These are phyloP conservation scores for Talaromyces amestolkiae DNA, from an alignment of 2,329 filamentous ascomycete genomes.

Conservation along the genomic window DNA sequence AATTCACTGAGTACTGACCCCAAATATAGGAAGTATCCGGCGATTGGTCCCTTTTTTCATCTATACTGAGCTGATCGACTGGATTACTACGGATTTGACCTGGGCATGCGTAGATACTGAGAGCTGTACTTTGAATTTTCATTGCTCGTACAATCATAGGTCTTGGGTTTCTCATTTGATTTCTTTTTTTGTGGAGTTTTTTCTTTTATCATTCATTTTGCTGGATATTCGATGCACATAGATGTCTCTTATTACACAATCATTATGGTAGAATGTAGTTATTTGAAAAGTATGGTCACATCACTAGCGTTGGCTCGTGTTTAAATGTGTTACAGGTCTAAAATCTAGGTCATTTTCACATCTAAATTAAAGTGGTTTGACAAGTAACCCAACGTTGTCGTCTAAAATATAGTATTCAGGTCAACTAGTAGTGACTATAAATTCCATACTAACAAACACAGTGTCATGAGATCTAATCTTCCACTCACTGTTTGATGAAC, in stretches of 20 bases:
- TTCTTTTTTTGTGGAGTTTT: too few species aligned
- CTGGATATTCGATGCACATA: background rate
- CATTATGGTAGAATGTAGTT: too few species aligned
- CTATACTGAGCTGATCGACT: background rate
- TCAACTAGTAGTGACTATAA: background rate
- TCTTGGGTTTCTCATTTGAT: too few species aligned
- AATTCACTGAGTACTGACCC: background rate
- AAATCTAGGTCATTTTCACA: background rate
- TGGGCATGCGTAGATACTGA: too few species aligned
- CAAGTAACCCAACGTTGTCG: background rate
- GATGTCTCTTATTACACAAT: background rate
- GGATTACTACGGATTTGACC: background rate
- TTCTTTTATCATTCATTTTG: background rate
- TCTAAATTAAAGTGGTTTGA: background rate
- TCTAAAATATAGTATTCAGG: background rate
- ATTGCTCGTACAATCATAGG: background rate
- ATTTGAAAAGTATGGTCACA: too few species aligned
- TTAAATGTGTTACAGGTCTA: too few species aligned
- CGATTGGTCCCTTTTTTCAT: constrained; percentile 10
- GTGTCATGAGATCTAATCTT: too few species aligned
- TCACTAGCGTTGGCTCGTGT: too few species aligned
- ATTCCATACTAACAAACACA: background rate
- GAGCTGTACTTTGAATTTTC: background rate
- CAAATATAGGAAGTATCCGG: background rate
- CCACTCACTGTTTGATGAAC: constrained; percentile 26